phyloP scores from a whole-genome alignment of 208 protist species.

The Crithidia fasciculata region DNA sequence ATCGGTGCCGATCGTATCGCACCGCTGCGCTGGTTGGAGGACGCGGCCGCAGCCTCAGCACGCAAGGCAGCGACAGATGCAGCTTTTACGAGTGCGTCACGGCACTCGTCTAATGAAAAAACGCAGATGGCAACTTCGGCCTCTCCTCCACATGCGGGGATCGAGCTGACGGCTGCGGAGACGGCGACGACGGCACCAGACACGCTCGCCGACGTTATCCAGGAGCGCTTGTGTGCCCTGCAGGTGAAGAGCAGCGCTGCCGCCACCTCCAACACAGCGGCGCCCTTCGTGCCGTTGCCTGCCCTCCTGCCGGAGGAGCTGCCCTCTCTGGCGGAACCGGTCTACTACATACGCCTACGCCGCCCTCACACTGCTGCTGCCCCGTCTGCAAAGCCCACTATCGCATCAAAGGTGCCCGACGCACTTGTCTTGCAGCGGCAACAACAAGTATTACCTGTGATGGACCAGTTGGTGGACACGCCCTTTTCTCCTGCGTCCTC shows the following conservation, averaged over 20 bases:
- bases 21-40: conserved; percentile 46
- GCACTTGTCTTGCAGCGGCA: no score
- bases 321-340: conserved; percentile 18
- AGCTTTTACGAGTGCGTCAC: neutral
- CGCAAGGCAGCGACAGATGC: conserved; percentile 6
- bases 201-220: conserved; percentile 11
- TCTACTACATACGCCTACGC: conserved; percentile 36
- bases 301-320: conserved; percentile 30
- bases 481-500: no score
- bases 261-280: neutral
- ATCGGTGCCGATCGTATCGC: conserved; percentile 29
- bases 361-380: neutral
- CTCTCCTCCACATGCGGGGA: neutral
- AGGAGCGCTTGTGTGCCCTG: conserved; percentile 10
- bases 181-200: conserved; percentile 8
- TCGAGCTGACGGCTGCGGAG: neutral
- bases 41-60: conserved; percentile 14
- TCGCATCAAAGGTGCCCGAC: no score
- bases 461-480: no score
- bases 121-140: neutral
- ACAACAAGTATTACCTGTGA: no score
- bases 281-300: conserved; percentile 26
- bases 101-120: neutral
- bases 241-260: neutral
- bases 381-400: neutral